A percentile compares a stretch with the other conserved stretches of the same genome.
These are phyloP conservation scores for Teratosphaeria destructans DNA, from an alignment of 2,329 filamentous ascomycete genomes.

Conservation along the genomic window DNA sequence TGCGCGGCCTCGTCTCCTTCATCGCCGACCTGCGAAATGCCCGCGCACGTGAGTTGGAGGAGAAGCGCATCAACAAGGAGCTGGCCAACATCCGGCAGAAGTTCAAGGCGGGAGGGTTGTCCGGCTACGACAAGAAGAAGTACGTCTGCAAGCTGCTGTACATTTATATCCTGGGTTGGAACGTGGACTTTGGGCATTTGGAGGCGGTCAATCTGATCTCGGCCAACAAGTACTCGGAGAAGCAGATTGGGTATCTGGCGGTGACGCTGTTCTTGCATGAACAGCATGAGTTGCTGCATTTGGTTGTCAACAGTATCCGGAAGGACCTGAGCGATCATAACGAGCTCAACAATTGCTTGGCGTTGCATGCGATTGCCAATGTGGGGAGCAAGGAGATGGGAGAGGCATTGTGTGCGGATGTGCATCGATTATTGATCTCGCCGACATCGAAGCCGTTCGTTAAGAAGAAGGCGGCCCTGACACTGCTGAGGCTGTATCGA, in stretches of 20 bases:
- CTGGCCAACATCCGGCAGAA: conserved; percentile 97
- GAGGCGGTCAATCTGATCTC: conserved; percentile 98
- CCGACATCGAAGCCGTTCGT: conserved; percentile 94
- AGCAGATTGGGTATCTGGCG: conserved; percentile 96
- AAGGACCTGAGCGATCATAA: conserved; percentile 93
- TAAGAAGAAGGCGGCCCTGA: conserved; percentile 97
- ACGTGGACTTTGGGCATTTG: conserved; percentile 96
- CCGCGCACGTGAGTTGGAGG: conserved; percentile 85
- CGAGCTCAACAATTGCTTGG: conserved; percentile 94
- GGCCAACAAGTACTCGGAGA: conserved; percentile 94
- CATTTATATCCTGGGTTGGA: conserved; percentile 98
- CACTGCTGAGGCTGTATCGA: conserved; percentile 82
- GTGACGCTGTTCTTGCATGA: conserved; percentile 97
- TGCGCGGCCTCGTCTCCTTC: conserved; percentile 79
- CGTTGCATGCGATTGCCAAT: conserved; percentile 94
- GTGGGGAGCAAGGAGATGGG: conserved; percentile 96
- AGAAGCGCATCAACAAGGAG: conserved; percentile 99
- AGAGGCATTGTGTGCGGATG: conserved; percentile 81
- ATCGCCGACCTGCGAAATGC: conserved; percentile 95
- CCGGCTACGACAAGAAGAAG: conserved; percentile 99
- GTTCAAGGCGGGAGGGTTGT: conserved; percentile 79
- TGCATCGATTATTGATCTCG: conserved; percentile 87
- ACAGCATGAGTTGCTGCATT: conserved; percentile 86
- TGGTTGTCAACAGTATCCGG: conserved; percentile 96
- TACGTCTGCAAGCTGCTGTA: conserved; percentile 99